Evolutionary conservation across 2,329 filamentous ascomycete genomes (phyloP).

Genomic region (Cordyceps fumosorosea): DNA sequence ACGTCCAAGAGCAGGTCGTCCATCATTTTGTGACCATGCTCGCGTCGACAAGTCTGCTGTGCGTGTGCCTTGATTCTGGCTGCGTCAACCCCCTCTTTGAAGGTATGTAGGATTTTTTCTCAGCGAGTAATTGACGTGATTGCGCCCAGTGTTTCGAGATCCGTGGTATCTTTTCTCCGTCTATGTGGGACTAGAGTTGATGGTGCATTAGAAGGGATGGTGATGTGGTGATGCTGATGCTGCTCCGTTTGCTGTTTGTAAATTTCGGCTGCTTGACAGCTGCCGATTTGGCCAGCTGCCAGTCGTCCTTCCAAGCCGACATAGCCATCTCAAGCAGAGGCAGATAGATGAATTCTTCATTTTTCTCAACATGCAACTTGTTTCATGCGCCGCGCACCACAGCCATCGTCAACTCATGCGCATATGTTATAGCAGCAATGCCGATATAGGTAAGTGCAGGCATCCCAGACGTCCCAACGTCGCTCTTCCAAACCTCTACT

Average conservation of each 20-base stretch:
- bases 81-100: neutral
- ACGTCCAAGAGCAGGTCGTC: constrained; percentile 1
- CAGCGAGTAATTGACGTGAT: neutral
- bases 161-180: neutral
- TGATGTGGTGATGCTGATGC: neutral
- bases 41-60: neutral
- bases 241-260: neutral
- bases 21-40: constrained; percentile 1
- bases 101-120: neutral
- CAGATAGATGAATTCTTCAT: neutral
- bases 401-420: neutral
- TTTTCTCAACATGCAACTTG: neutral
- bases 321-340: neutral
- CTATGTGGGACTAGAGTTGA: neutral
- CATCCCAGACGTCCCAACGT: neutral
- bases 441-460: neutral
- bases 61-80: neutral
- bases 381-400: neutral
- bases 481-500: neutral
- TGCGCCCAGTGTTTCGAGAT: neutral
- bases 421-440: neutral
- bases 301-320: neutral
- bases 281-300: neutral
- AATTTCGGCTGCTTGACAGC: neutral
- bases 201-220: neutral